A percentile compares a stretch with the other conserved stretches of the same genome.
phyloP scores from a whole-genome alignment of 306 rosid genomes.

The Sesbania bispinosa region DNA sequence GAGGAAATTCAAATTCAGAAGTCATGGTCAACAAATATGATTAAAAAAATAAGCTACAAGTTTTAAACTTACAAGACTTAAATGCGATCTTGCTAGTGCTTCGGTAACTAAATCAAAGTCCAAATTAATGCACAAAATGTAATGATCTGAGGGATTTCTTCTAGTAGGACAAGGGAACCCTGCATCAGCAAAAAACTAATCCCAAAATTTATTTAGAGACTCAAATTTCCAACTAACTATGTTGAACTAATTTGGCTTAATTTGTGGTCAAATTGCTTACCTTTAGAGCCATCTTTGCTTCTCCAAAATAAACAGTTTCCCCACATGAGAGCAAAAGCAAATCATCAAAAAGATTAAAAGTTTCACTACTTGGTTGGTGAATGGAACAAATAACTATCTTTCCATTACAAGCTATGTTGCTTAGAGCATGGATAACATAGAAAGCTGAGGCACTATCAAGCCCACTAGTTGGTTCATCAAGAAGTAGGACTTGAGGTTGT shows the following conservation, averaged over 20 bases:
- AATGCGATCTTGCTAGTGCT: slow-evolving; percentile 43
- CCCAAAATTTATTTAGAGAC: neutral
- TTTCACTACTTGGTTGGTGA: slow-evolving; percentile 75
- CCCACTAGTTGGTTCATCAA: slow-evolving; percentile 86
- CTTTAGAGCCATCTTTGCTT: slow-evolving; percentile 50
- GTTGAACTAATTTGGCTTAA: no score
- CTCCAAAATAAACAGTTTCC: slow-evolving; percentile 69
- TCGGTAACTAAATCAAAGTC: slow-evolving; percentile 52
- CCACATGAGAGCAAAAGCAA: slow-evolving; percentile 63
- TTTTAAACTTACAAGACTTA: slow-evolving; percentile 24
- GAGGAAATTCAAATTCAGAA: neutral
- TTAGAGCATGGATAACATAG: slow-evolving; percentile 58
- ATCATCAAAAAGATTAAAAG: slow-evolving; percentile 65
- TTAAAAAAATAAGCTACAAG: neutral
- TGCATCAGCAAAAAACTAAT: slow-evolving; percentile 71
- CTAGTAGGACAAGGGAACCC: slow-evolving; percentile 72
- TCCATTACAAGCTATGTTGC: slow-evolving; percentile 57
- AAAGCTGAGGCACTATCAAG: slow-evolving; percentile 81
- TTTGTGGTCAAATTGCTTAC: slow-evolving; percentile 20
- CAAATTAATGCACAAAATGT: slow-evolving; percentile 61
- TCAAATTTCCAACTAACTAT: neutral
- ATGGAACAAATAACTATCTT: slow-evolving; percentile 59
- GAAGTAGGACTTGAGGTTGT: slow-evolving; percentile 57
- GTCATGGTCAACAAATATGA: neutral
- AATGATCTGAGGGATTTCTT: slow-evolving; percentile 79